Evolutionary conservation across 78 protist species (phyloP), one percentile per base, ranked within the genome.

Genomic region (Anaeramoeba flamelloides): DNA sequence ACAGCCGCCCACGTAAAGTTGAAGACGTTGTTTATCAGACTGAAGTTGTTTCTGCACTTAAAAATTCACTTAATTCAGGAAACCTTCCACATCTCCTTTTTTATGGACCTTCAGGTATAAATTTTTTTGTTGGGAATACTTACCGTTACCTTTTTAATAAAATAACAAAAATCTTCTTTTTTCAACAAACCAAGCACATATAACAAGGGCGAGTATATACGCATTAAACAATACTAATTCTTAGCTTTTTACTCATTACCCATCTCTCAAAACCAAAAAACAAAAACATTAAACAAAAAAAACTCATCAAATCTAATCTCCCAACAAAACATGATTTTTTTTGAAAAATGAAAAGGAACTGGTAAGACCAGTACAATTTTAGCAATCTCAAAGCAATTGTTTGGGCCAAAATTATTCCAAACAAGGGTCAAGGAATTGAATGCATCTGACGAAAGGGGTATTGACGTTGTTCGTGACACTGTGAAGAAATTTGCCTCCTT

Each of bases 401-500:
- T 65, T 74, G 97, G 99, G 33, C 84, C 84, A 0, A 75, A 75
- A 38, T 69, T 53, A 2, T 41, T 31, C 17, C 39, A 33, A 38
- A 74, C 1, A 37, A 2, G 78, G 2, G 84, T 82, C 8, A 76
- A 87, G 39, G 98, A 95, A 79, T 87, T 96, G 36, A 97, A 97
- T 83, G 99, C 99, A 22, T 92, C 97, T 1, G 99, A 95, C 75
- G 98, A 94, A 79, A 84, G 99, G 2, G 99, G 99, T 34, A 97
- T 97, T 32, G 81, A 84, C 0, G 90, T 92, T 2, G 92, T 96
- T 34, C 77, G 99, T 0, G 79, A 74, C 34, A 88, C 84, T 81
- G 87, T 96, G 78, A 95, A 96, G 75, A 39, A 36, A 36, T 96
- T 96, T 40, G 97, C 99, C 0, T 81, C 38, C 74, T 30, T 1